Base-by-base conservation (phyloP, 1,284 basidiomycete genomes). In the Inonotus hispidus region DNA sequence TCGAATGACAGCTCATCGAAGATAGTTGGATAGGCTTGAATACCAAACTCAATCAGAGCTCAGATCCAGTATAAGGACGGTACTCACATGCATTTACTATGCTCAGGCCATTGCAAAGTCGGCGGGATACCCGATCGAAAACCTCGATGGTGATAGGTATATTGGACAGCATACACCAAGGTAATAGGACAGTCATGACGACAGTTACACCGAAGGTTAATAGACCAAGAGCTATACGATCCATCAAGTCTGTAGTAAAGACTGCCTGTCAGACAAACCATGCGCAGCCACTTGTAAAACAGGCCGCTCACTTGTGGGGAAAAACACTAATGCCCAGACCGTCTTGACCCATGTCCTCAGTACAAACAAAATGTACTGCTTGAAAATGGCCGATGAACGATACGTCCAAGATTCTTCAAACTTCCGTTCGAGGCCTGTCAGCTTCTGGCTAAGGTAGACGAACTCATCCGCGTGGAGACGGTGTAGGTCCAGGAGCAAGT, bases 21-120 rank as follows among this genome's bases (percentile, higher is more conserved):
- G 53, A 74, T 71, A 16, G 68, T 63, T 39, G 71, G 72, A 59
- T 73, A 73, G 1, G 67, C 72, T 71, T 56, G 10, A 37, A 29
- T 4, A 39, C 37, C 19, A 55, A 7, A 50, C 19, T 53, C 39
- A 35, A 10, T 27, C 35, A 58, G 14, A 16, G 4, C 56, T 53
- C 35, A 11, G 16, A 14, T 32, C 38, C 0, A 25, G 37, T 41
- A 23, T 32, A 43, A 37, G 14, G 19, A 25, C 13, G n/a, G 19
- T 11, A 63, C 66, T 21, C 13, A 68, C 68, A 59, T 25, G 67
- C 66, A 53, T 68, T 69, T 60, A 65, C 65, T 14, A 69, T 53
- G 53, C 64, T 67, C 19, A 69, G 45, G 10, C 65, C 68, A 32
- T 65, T 62, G 23, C 58, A 65, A 11, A 62, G 37, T 27, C 61